These are phyloP conservation scores for Tetraselmis striata DNA, from an alignment of 139 green algal species.

Conservation along the genomic window DNA sequence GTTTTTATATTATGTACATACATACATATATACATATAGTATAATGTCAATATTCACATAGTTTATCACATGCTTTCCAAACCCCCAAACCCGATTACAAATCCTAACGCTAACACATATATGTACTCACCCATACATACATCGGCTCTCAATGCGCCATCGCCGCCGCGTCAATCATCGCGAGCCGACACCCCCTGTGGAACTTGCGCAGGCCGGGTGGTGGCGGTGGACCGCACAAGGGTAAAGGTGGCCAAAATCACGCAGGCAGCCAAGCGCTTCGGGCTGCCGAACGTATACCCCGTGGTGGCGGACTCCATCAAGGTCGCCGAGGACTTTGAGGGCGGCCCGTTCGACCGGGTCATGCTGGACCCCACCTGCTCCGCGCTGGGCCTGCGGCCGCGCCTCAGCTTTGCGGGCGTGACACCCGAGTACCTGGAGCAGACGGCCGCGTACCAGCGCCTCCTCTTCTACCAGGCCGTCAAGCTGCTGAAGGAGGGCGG, in stretches of 20 bases:
- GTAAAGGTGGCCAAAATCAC: background rate
- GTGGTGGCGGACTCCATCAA: background rate
- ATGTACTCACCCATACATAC: background rate
- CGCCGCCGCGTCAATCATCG: too few species aligned
- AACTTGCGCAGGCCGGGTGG: background rate
- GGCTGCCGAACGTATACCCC: background rate
- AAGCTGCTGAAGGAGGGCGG: constrained; percentile 67
- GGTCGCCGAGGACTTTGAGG: background rate
- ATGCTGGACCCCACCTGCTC: constrained; percentile 89
- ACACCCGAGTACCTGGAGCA: background rate
- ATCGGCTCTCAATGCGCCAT: too few species aligned
- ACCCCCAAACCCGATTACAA: background rate
- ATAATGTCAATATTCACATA: too few species aligned
- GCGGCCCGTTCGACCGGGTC: constrained; percentile 70
- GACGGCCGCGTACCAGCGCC: constrained; percentile 53
- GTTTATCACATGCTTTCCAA: too few species aligned
- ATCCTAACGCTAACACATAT: background rate
- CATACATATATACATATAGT: background rate
- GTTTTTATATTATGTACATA: too few species aligned
- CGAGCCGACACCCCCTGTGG: too few species aligned
- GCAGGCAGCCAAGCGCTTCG: background rate
- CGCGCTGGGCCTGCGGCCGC: constrained; percentile 75
- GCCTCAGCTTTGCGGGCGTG: constrained; percentile 26
- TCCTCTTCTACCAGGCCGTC: constrained; percentile 67
- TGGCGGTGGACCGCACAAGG: background rate